Conservation (phyloP, 2,329 filamentous ascomycete species). For the Reticulascus tulasneorum region DNA sequence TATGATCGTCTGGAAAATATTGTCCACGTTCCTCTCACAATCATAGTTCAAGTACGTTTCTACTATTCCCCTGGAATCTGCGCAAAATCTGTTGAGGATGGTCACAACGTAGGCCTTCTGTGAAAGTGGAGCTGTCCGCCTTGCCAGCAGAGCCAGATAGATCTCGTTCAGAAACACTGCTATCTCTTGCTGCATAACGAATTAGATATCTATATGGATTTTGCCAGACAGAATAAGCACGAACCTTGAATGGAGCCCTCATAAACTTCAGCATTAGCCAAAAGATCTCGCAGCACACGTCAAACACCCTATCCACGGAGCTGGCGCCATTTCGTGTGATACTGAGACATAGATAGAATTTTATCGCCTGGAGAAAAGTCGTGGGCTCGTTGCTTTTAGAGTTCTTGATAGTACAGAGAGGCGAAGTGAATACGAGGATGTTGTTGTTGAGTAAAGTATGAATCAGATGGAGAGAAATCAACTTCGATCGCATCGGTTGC, state of each 20-base stretch:
- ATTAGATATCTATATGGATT: slow-evolving; percentile 20
- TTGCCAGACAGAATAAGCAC: slow-evolving; percentile 13
- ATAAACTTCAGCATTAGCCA: slow-evolving; percentile 96
- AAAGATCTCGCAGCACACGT: slow-evolving; percentile 95
- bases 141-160: slow-evolving; percentile 86
- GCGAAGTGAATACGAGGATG: slow-evolving; percentile 84
- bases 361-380: slow-evolving; percentile 88
- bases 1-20: slow-evolving; percentile 93
- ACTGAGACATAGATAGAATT: slow-evolving; percentile 94
- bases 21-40: slow-evolving; percentile 91
- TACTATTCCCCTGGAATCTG: slow-evolving; percentile 82
- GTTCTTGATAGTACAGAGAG: slow-evolving; percentile 85
- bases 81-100: slow-evolving; percentile 77
- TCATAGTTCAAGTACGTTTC: slow-evolving; percentile 98
- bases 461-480: slow-evolving; percentile 91
- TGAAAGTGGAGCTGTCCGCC: slow-evolving; percentile 77
- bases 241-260: slow-evolving; percentile 85
- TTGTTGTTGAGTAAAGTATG: slow-evolving; percentile 95
- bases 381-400: slow-evolving; percentile 86
- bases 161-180: slow-evolving; percentile 98
- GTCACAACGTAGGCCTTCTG: slow-evolving; percentile 92
- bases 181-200: slow-evolving; percentile 72
- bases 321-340: slow-evolving; percentile 94
- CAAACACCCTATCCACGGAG: slow-evolving; percentile 86
- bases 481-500: slow-evolving; percentile 94